Base-by-base conservation (phyloP, 345 rosid species). In the Jatropha curcas region DNA sequence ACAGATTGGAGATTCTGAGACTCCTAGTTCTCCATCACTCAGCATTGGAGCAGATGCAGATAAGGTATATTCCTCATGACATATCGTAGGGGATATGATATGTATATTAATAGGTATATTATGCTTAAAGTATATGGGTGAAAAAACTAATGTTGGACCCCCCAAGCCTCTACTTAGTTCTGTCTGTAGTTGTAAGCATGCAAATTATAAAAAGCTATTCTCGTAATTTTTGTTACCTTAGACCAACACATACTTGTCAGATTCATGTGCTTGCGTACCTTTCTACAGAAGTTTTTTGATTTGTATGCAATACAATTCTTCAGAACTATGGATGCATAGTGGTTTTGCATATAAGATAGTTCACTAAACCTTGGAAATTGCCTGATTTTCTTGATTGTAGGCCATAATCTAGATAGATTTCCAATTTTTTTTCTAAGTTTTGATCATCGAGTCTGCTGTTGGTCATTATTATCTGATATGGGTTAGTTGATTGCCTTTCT, bases 41-140 rank as follows among this genome's bases (percentile, higher is more conserved):
- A 79, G 71, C 52, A 69, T 67, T 28, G 53, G 35, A 65, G 82
- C 81, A 2, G 90, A 86, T 63, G 85, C 81, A 0, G 96, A 90
- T 41, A 81, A 84, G 87, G 90, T 87, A 81, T 48, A 14, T 48
- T 75, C 51, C 35, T 41, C 37, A 16, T 65, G 46, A 33, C 20
- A 43, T 16, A 8, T 43, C 58, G 50, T 61, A 20, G 25, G n/a
- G 17, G 31, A 27, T 53, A 9, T 65, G 68, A 45, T 25, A 20
- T 22, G 74, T 71, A 0, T 24, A 25, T 55, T n/a, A n/a, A n/a
- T n/a, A n/a, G n/a, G n/a, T n/a, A n/a, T n/a, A n/a, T n/a, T n/a
- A n/a, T n/a, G n/a, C n/a, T n/a, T n/a, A n/a, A n/a, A n/a, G n/a
- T n/a, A n/a, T n/a, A n/a, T n/a, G n/a, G n/a, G n/a, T n/a, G n/a